Evolutionary conservation across 2,329 filamentous ascomycete species (phyloP).

Genomic region (Stemphylium beticola): DNA sequence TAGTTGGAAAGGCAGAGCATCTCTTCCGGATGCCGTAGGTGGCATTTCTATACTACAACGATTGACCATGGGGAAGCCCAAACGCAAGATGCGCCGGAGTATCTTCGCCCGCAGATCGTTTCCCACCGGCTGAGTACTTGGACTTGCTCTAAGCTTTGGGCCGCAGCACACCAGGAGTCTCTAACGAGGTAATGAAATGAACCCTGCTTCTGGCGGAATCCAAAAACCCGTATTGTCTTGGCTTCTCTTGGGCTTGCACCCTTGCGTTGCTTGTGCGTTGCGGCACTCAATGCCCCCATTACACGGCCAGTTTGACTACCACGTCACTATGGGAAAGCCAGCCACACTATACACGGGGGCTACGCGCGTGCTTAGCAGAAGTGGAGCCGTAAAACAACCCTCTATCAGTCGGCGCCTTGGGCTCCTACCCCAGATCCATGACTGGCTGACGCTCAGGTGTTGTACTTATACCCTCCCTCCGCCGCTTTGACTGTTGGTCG

Average conservation of each 20-base stretch:
- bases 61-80: constrained; percentile 16
- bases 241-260: constrained; percentile 42
- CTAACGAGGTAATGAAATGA: constrained; percentile 30
- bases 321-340: constrained; percentile 42
- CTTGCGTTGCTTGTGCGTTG: constrained; percentile 47
- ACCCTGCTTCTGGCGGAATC: constrained; percentile 37
- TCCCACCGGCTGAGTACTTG: constrained; percentile 24
- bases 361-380: constrained; percentile 37
- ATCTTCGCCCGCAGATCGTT: constrained; percentile 20
- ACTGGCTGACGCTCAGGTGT: constrained; percentile 15
- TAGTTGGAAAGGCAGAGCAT: not conserved
- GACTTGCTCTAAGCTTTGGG: constrained; percentile 26
- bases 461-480: constrained; percentile 29
- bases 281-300: constrained; percentile 35
- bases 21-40: constrained; percentile 2
- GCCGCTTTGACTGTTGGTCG: constrained; percentile 15
- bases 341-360: constrained; percentile 30
- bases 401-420: constrained; percentile 26
- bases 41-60: constrained; percentile 11
- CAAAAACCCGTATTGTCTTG: constrained; percentile 40
- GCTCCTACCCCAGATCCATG: constrained; percentile 26
- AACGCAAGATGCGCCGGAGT: constrained; percentile 23
- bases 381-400: constrained; percentile 26
- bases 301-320: constrained; percentile 41
- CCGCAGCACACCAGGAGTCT: constrained; percentile 30